These are phyloP conservation scores for Exsudoporus frostii DNA, from an alignment of 768 basidiomycete genomes.

Conservation along the genomic window DNA sequence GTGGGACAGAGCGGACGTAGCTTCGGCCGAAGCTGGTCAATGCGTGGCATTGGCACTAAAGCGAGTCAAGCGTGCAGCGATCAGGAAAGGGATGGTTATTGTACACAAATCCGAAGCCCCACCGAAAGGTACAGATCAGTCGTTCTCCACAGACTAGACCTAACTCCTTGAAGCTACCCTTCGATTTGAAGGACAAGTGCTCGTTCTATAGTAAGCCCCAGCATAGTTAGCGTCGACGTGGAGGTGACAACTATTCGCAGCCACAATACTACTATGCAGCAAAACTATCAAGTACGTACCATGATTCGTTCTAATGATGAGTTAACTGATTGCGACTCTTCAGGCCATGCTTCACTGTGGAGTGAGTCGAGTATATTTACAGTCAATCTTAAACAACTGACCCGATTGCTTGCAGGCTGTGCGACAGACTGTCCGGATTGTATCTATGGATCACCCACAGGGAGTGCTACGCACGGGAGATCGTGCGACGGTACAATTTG, in stretches of 20 bases:
- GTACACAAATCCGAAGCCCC: conserved; percentile 75
- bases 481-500: conserved; percentile 89
- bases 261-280: conserved; percentile 91
- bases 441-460: conserved; percentile 89
- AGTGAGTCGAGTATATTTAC: conserved; percentile 38
- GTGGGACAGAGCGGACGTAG: conserved; percentile 64
- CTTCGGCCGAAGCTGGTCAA: conserved; percentile 90
- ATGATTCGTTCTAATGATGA: background rate
- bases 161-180: conserved; percentile 53
- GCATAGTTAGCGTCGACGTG: background rate
- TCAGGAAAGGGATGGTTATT: conserved; percentile 94
- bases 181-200: conserved; percentile 89
- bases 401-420: conserved; percentile 55
- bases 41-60: conserved; percentile 93
- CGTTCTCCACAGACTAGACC: background rate
- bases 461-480: conserved; percentile 92
- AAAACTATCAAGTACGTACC: conserved; percentile 77
- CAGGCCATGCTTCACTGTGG: conserved; percentile 94
- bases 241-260: conserved; percentile 35
- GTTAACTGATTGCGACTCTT: background rate
- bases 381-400: background rate
- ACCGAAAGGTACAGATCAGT: conserved; percentile 57
- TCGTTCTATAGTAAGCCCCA: conserved; percentile 81
- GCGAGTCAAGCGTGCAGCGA: conserved; percentile 71
- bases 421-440: conserved; percentile 87